Evolutionary conservation across 1,139 yeast genomes (phyloP).

Genomic region (Pichia norvegensis): DNA sequence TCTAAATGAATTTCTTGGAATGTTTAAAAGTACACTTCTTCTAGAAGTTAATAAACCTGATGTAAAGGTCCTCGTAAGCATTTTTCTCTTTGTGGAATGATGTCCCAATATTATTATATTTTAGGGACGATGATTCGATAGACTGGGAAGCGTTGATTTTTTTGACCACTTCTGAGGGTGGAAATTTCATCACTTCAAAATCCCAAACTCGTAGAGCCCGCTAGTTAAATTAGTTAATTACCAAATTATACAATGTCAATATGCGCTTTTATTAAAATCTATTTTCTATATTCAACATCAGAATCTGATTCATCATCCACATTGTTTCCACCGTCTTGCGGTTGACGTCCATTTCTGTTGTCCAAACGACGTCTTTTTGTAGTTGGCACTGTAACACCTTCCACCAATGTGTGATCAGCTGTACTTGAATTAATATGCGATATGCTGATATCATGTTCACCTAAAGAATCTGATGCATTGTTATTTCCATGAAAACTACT

Average conservation of each 20-base stretch:
- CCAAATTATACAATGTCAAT: too few species aligned
- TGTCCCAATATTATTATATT: too few species aligned
- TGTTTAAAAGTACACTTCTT: background rate
- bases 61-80: conserved; percentile 3
- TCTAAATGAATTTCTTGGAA: conserved; percentile 2
- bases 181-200: too few species aligned
- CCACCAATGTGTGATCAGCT: conserved; percentile 7
- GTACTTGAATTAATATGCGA: background rate
- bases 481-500: background rate
- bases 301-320: conserved; percentile 6
- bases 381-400: background rate
- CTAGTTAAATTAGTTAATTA: too few species aligned
- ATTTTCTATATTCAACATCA: conserved; percentile 10
- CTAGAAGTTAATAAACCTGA: background rate
- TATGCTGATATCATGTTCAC: background rate
- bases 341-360: background rate
- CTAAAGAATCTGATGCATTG: background rate
- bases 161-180: background rate
- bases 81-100: background rate
- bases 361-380: conserved; percentile 10
- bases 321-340: background rate
- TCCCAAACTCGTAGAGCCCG: too few species aligned
- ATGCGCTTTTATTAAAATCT: background rate
- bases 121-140: background rate
- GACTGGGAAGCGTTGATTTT: background rate